Percentiles rank a stretch among this genome's conserved stretches.
Evolutionary conservation across 306 rosid species (phyloP).

Genomic region (Pyrus pyrifolia): DNA sequence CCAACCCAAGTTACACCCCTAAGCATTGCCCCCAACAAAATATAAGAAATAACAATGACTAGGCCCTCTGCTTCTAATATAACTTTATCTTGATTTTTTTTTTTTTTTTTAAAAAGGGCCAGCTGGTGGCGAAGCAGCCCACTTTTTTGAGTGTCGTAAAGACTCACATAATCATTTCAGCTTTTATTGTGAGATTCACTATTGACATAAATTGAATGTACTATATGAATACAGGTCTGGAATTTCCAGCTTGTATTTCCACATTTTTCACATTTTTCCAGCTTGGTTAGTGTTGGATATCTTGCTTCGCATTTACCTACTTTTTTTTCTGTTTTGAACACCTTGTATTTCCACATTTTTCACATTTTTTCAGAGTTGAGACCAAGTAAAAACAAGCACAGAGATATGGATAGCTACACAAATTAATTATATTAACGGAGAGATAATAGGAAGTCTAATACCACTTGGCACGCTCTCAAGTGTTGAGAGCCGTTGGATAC

Average conservation of each 20-base stretch:
- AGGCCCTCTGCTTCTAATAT: neutral
- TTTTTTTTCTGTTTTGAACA: neutral
- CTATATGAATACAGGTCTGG: no score
- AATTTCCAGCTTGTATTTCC: no score
- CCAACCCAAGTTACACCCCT: no score
- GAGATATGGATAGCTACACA: constrained; percentile 8
- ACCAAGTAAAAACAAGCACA: constrained; percentile 18
- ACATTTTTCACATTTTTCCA: no score
- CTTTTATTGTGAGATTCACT: no score
- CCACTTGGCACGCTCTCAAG: constrained; percentile 59
- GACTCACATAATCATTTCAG: accelerated
- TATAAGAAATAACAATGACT: no score
- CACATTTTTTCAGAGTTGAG: neutral
- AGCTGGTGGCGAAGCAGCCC: no score
- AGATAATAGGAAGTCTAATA: constrained; percentile 24
- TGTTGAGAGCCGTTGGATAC: constrained; percentile 48
- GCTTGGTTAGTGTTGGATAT: no score
- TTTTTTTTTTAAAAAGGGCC: no score
- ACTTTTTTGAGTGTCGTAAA: no score
- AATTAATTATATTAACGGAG: constrained; percentile 2
- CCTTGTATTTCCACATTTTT: neutral
- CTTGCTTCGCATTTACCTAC: neutral
- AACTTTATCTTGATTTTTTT: neutral
- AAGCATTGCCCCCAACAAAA: no score
- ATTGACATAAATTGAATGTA: no score